Conservation (phyloP, 495 filamentous ascomycete species). For the Aspergillus homomorphus region DNA sequence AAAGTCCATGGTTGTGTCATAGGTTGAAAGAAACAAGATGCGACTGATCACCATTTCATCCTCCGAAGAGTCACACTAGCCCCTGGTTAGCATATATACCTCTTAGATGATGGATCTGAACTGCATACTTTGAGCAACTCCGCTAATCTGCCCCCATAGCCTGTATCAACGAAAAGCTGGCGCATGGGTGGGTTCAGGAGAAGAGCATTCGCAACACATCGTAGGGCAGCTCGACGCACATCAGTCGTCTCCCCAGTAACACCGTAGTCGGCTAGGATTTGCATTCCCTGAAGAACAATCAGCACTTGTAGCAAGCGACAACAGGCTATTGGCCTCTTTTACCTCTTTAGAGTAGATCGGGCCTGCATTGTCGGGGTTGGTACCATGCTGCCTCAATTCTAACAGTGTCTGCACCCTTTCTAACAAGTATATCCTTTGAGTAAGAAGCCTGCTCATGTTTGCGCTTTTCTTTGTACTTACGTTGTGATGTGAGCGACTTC, state of each 20-base stretch:
- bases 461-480: slow-evolving; percentile 41
- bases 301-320: slow-evolving; percentile 15
- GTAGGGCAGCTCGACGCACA: slow-evolving; percentile 72
- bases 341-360: slow-evolving; percentile 79
- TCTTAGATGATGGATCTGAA: not conserved
- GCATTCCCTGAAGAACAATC: slow-evolving; percentile 62
- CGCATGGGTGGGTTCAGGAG: slow-evolving; percentile 68
- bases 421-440: slow-evolving; percentile 24
- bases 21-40: slow-evolving; percentile 83
- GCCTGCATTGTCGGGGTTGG: slow-evolving; percentile 64
- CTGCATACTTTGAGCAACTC: slow-evolving; percentile 59
- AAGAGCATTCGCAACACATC: slow-evolving; percentile 84
- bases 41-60: slow-evolving; percentile 86
- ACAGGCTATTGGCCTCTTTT: slow-evolving; percentile 19
- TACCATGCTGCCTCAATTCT: slow-evolving; percentile 75
- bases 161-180: slow-evolving; percentile 78
- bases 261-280: slow-evolving; percentile 66
- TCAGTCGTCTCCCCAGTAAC: slow-evolving; percentile 57
- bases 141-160: slow-evolving; percentile 66
- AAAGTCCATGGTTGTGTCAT: slow-evolving; percentile 70
- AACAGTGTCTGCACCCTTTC: slow-evolving; percentile 64
- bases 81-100: slow-evolving; percentile 10
- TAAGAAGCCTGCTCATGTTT: slow-evolving; percentile 5
- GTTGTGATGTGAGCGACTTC: slow-evolving; percentile 48
- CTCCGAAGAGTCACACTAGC: slow-evolving; percentile 65